A percentile compares a stretch with the other conserved stretches of the same genome.
Evolutionary conservation across 73 alveolate genomes (phyloP).

Genomic region (Breviolum minutum): DNA sequence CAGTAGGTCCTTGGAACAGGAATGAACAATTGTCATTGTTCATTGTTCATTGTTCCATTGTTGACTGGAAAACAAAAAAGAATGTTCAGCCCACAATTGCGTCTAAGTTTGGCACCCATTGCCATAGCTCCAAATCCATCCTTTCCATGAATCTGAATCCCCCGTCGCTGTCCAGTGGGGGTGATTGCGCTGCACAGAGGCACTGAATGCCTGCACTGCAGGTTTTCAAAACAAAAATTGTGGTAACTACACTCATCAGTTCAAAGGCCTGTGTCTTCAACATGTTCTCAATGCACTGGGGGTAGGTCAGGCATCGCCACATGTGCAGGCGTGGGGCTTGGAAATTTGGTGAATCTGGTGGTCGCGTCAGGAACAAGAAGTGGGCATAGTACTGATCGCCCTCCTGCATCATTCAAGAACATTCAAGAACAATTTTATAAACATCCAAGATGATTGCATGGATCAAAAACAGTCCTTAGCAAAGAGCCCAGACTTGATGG

Average conservation of each 20-base stretch:
- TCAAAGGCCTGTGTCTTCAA: not conserved
- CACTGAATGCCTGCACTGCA: not conserved
- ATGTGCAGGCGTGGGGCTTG: not conserved
- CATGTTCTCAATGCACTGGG: not conserved
- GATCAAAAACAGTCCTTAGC: not conserved
- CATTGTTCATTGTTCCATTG: too few relatives aligned
- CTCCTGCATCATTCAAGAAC: not conserved
- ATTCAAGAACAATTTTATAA: not conserved
- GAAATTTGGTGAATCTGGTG: not conserved
- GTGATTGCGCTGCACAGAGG: not conserved
- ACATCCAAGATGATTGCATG: not conserved
- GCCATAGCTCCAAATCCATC: conserved; percentile 28
- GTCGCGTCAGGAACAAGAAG: not conserved
- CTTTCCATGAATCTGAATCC: not conserved
- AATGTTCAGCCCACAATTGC: too few relatives aligned
- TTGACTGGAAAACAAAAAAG: too few relatives aligned
- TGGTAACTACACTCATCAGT: not conserved
- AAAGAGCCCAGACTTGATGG: not conserved
- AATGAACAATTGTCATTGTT: too few relatives aligned
- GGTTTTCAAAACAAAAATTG: not conserved
- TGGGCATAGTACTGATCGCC: not conserved
- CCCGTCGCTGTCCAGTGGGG: conserved; percentile 7
- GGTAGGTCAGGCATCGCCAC: conserved; percentile 13
- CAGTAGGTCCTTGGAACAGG: not conserved
- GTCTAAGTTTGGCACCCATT: not conserved